Evolutionary conservation across 768 basidiomycete species (phyloP), one percentile per base, ranked within the genome.

Genomic region (Tylopilus sp.): DNA sequence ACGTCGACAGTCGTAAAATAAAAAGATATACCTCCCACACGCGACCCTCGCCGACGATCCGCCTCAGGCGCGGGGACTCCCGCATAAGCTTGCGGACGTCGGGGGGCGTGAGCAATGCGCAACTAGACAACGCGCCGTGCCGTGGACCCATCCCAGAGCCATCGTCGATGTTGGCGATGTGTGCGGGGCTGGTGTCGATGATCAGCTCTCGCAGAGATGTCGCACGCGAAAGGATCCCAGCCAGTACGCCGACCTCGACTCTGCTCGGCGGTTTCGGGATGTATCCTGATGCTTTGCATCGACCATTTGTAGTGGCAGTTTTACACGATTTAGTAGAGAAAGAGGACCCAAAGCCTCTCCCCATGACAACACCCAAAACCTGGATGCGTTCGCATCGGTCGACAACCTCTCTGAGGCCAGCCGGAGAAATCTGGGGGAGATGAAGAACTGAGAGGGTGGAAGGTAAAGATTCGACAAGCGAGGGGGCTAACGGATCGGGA

Each of bases 21-120:
- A 25, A 44, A 28, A 71, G n/a, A n/a, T 79, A 48, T 55, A 82
- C 83, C 56, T 70, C 78, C 82, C 83, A 85, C 11, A 78, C 61
- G 35, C 81, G 70, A 17, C 73, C 72, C 51, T 75, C 76, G 18
- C 74, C 76, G 12, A 81, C 69, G 39, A 85, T 68, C 48, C 71
- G 77, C 40, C 64, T 68, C 40, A 86, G 64, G 20, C 57, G 69
- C 3, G 66, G 55, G 4, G 58, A 53, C 26, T 60, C 58, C 68
- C 80, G 76, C 65, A 85, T 67, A 33, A 68, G 71, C 65, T 45
- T 68, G 71, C 31, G 74, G 64, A 44, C 73, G 63, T 59, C 78
- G 75, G 4, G 62, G 58, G 30, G 74, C 55, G 62, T 80, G 80
- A 51, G 71, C 50, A 52, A 74, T 69, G 43, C 55, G 53, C 23